phyloP scores from a whole-genome alignment of 2,329 filamentous ascomycete species.

The Trichophyton mentagrophytes region DNA sequence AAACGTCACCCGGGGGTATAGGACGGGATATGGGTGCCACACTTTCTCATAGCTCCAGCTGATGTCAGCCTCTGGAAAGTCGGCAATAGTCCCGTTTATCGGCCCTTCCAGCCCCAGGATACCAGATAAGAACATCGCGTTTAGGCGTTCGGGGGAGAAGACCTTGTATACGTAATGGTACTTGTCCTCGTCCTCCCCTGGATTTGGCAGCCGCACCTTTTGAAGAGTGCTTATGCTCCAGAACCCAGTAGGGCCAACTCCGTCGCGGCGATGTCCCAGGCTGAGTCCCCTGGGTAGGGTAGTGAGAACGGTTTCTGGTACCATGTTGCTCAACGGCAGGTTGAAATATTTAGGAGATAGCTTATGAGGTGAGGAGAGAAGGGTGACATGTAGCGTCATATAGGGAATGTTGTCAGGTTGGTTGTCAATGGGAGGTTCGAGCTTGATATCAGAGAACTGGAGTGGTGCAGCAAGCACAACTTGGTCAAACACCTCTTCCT shows the following conservation, averaged over 20 bases:
- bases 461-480: slow-evolving; percentile 73
- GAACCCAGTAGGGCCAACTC: slow-evolving; percentile 63
- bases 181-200: slow-evolving; percentile 13
- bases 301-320: slow-evolving; percentile 68
- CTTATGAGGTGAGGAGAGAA: slow-evolving; percentile 66
- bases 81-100: slow-evolving; percentile 17
- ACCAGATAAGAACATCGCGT: slow-evolving; percentile 34
- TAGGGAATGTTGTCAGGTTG: slow-evolving; percentile 72
- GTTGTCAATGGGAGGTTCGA: slow-evolving; percentile 32
- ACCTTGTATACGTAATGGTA: slow-evolving; percentile 53
- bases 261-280: slow-evolving; percentile 31
- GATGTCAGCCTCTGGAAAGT: slow-evolving; percentile 37
- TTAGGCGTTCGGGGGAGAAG: slow-evolving; percentile 45
- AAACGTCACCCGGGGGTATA: slow-evolving; percentile 75
- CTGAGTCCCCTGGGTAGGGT: slow-evolving; percentile 52
- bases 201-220: slow-evolving; percentile 45
- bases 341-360: slow-evolving; percentile 64
- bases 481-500: slow-evolving; percentile 49
- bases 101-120: slow-evolving; percentile 34
- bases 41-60: slow-evolving; percentile 66
- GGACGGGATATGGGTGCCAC: slow-evolving; percentile 77
- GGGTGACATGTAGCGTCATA: slow-evolving; percentile 72
- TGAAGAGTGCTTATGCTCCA: slow-evolving; percentile 71
- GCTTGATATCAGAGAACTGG: slow-evolving; percentile 61
- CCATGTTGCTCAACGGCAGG: slow-evolving; percentile 36